Evolutionary conservation across 2,329 filamentous ascomycete species (phyloP), one percentile per base, ranked within the genome.

Genomic region (Alternaria triticina): DNA sequence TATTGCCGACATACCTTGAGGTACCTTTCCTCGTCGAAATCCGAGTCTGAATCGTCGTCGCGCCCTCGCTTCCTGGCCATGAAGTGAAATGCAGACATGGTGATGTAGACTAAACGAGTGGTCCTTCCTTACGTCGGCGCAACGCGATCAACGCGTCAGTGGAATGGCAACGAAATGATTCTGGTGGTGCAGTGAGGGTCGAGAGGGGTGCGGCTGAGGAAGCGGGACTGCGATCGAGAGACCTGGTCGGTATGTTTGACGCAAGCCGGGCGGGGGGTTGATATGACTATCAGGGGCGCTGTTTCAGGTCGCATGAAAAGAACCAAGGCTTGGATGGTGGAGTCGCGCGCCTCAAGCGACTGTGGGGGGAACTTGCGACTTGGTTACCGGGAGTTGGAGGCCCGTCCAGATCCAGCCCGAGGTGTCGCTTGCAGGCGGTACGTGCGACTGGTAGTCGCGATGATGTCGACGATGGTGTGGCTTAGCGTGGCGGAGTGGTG

Each of bases 241-340:
- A 66, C 68, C 65, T 59, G 44, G 62, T 62, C 70, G 71, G 72
- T 73, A 69, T 72, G 71, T 73, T 76, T 74, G 73, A 74, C 68
- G 65, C 72, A 70, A 66, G 55, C 55, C 27, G 68, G 66, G 62
- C 68, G 67, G 70, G 72, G 62, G 62, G 51, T 62, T 28, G 60
- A 65, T 66, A 54, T 61, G 66, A 57, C 62, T 64, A 70, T 72
- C 73, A 77, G 76, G 76, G 75, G 75, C 70, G 68, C 55, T 67
- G 76, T 78, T 78, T 78, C 76, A 77, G 72, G 69, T 71, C 64
- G 71, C 69, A 73, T 71, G 64, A 70, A 68, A 65, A 56, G 59
- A 62, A 67, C 49, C 59, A 66, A 45, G 61, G 61, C 57, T 57
- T 57, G 62, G 58, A 55, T 55, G 52, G 60, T 62, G 57, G 61